Percentiles rank a stretch among this genome's conserved stretches.
These are phyloP conservation scores for Talaromyces nanjingensis DNA, from an alignment of 495 filamentous ascomycete species.

Conservation along the genomic window DNA sequence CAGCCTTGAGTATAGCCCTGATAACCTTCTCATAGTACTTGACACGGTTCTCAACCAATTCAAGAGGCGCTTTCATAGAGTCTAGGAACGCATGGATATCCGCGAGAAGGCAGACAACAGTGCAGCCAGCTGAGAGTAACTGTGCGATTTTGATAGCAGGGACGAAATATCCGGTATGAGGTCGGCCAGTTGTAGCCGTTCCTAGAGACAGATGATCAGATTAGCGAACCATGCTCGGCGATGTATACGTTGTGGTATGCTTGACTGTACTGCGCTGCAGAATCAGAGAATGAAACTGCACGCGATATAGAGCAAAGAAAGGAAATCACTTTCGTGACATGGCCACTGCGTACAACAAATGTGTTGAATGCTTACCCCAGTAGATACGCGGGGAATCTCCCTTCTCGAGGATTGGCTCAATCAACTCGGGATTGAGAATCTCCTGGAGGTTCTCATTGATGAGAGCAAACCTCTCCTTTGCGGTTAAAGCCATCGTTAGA, in stretches of 20 bases:
- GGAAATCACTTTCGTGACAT: no score
- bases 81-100: constrained; percentile 75
- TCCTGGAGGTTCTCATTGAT: constrained; percentile 80
- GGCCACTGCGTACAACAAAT: no score
- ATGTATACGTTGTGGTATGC: background rate
- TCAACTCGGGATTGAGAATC: constrained; percentile 77
- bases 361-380: constrained; percentile 50
- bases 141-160: constrained; percentile 84
- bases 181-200: constrained; percentile 74
- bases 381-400: constrained; percentile 70
- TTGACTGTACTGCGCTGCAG: no score
- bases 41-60: constrained; percentile 73
- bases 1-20: constrained; percentile 57
- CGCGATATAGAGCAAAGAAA: no score
- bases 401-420: constrained; percentile 66
- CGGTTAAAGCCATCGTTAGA: constrained; percentile 13
- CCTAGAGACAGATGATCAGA: constrained; percentile 29
- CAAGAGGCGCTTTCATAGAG: constrained; percentile 77
- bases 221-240: background rate
- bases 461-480: constrained; percentile 47
- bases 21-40: constrained; percentile 67
- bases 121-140: constrained; percentile 75
- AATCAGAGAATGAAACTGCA: no score
- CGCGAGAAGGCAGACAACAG: constrained; percentile 67
- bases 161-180: constrained; percentile 81